These are phyloP conservation scores for Annona squamosa DNA, from an alignment of 164 flowering plant genomes.

Conservation along the genomic window DNA sequence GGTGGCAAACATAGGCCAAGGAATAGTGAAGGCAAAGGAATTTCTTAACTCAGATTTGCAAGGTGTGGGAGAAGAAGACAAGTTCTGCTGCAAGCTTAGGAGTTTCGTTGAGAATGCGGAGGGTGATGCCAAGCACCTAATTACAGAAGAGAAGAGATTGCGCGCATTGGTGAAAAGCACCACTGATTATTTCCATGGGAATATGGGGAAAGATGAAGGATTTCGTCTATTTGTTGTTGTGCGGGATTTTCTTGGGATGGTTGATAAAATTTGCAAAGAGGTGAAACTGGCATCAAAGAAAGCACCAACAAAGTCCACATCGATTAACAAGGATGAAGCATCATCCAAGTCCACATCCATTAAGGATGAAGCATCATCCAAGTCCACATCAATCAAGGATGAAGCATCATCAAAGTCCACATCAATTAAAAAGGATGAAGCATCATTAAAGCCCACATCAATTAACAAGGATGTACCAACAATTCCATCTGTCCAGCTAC, in stretches of 20 bases:
- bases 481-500: conserved; percentile 24
- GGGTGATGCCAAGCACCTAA: conserved; percentile 39
- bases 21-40: conserved; percentile 35
- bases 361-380: conserved; percentile 14
- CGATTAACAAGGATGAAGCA: conserved; percentile 29
- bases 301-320: conserved; percentile 18
- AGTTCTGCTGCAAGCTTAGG: conserved; percentile 41
- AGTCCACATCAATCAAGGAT: conserved; percentile 11
- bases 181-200: conserved; percentile 89
- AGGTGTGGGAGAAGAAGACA: conserved; percentile 34
- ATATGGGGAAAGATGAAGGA: conserved; percentile 77
- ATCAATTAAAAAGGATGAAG: conserved; percentile 22
- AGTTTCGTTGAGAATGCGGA: conserved; percentile 64
- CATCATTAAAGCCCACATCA: neutral
- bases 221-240: conserved; percentile 72
- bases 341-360: conserved; percentile 15
- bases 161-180: conserved; percentile 66
- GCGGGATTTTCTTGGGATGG: conserved; percentile 67
- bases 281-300: conserved; percentile 37
- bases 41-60: conserved; percentile 54
- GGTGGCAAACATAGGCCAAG: conserved; percentile 46
- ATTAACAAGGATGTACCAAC: conserved; percentile 27
- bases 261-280: conserved; percentile 72
- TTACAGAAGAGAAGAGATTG: conserved; percentile 79
- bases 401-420: conserved; percentile 15